Conservation (phyloP, 2,329 filamentous ascomycete species). For the Fusarium clavum region DNA sequence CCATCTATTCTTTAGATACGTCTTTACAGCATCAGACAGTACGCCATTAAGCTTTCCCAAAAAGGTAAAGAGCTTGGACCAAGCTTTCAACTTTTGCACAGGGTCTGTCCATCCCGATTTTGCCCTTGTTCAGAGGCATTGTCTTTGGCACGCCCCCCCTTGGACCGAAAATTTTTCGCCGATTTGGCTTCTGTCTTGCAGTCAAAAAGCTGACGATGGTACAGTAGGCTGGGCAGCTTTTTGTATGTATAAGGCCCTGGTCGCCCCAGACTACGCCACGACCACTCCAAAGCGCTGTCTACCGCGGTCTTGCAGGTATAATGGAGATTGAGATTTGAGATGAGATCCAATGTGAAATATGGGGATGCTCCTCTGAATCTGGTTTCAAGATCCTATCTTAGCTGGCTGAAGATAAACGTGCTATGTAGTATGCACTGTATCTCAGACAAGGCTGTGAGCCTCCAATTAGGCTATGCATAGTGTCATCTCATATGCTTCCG, state of each 20-base stretch:
- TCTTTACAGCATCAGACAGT: conserved; percentile 20
- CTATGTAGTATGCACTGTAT: not conserved
- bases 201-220: conserved; percentile 3
- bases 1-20: conserved; percentile 2
- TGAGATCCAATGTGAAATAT: conserved; percentile 23
- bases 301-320: not conserved
- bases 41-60: conserved; percentile 35
- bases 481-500: not conserved
- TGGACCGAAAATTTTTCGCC: conserved; percentile 46
- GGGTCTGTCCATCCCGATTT: conserved; percentile 41
- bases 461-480: conserved; percentile 22
- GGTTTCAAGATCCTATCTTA: conserved; percentile 5
- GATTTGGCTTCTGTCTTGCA: conserved; percentile 10
- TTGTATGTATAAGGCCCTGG: conserved; percentile 23
- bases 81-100: conserved; percentile 34
- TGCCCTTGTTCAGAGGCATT: conserved; percentile 23
- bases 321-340: conserved; percentile 22
- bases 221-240: conserved; percentile 36
- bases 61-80: conserved; percentile 45
- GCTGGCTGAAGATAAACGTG: conserved; percentile 20
- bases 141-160: conserved; percentile 27
- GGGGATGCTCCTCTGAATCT: conserved; percentile 18
- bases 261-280: conserved; percentile 32
- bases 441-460: conserved; percentile 14
- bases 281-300: not conserved